These are phyloP conservation scores for Smallanthus sonchifolius DNA, from an alignment of 129 eudicot genomes.

Conservation along the genomic window DNA sequence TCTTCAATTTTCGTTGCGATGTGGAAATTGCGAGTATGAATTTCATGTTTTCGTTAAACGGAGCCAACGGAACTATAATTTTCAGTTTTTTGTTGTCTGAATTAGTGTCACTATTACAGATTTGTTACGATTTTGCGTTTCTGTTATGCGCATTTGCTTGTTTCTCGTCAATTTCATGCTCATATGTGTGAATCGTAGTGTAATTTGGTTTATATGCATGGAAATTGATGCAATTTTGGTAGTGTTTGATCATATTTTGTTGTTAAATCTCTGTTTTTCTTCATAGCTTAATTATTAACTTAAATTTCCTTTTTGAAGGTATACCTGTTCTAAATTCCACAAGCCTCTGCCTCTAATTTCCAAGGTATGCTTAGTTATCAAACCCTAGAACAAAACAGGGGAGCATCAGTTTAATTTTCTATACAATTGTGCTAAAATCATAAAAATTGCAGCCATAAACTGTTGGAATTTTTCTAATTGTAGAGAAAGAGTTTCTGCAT, in stretches of 20 bases:
- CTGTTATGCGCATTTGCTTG: neutral
- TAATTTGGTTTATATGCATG: neutral
- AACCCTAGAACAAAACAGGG: too few relatives aligned
- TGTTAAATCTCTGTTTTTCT: neutral
- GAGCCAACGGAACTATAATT: too few relatives aligned
- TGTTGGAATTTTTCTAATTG: slow-evolving; percentile 13
- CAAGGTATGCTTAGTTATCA: neutral
- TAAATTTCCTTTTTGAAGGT: slow-evolving; percentile 2
- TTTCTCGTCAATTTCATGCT: neutral
- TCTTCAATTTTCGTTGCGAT: too few relatives aligned
- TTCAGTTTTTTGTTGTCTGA: too few relatives aligned
- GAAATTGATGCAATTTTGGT: neutral
- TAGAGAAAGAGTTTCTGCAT: slow-evolving; percentile 14
- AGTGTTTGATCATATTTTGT: neutral
- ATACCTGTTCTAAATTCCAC: neutral
- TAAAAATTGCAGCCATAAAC: neutral
- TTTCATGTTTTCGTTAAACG: neutral
- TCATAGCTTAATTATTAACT: neutral
- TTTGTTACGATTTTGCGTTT: too few relatives aligned
- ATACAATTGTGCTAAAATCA: slow-evolving; percentile 14
- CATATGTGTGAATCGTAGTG: neutral
- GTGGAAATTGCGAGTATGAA: too few relatives aligned
- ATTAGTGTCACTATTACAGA: too few relatives aligned
- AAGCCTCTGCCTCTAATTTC: slow-evolving; percentile 9
- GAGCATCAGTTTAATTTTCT: neutral